phyloP scores from a whole-genome alignment of 2,329 filamentous ascomycete genomes.

The Apiospora hydei region DNA sequence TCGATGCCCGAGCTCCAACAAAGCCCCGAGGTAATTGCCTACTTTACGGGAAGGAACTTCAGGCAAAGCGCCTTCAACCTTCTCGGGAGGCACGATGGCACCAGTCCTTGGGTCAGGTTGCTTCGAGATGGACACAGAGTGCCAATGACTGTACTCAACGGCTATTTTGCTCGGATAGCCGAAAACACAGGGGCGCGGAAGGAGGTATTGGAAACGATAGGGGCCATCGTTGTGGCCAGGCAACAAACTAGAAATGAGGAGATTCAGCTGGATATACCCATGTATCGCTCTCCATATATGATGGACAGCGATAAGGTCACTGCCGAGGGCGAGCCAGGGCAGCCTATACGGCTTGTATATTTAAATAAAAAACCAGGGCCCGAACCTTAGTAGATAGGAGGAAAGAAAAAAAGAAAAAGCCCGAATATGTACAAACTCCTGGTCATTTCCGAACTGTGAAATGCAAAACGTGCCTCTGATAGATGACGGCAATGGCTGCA shows the following conservation, averaged over 20 bases:
- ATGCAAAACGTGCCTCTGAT: neutral
- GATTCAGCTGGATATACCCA: conserved; percentile 37
- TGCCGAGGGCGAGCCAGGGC: conserved; percentile 25
- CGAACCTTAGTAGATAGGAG: neutral
- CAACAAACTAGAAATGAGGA: conserved; percentile 45
- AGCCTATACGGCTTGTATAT: conserved; percentile 27
- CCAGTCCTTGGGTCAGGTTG: conserved; percentile 73
- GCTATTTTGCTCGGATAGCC: conserved; percentile 81
- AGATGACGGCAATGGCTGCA: too few relatives aligned
- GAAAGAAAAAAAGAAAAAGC: neutral
- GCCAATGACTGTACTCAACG: conserved; percentile 86
- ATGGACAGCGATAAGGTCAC: conserved; percentile 37
- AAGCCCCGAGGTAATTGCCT: conserved; percentile 62
- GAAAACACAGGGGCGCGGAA: conserved; percentile 75
- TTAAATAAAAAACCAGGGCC: conserved; percentile 22
- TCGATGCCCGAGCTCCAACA: conserved; percentile 76
- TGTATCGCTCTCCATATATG: conserved; percentile 37
- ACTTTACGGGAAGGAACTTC: conserved; percentile 66
- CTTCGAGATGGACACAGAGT: conserved; percentile 68
- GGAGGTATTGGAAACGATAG: conserved; percentile 75
- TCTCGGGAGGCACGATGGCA: conserved; percentile 60
- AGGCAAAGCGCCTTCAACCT: conserved; percentile 65
- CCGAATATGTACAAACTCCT: neutral
- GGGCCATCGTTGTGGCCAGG: conserved; percentile 78
- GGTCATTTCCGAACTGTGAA: neutral